These are phyloP conservation scores for Gamarada debralockiae DNA, from an alignment of 495 filamentous ascomycete species.

Conservation along the genomic window DNA sequence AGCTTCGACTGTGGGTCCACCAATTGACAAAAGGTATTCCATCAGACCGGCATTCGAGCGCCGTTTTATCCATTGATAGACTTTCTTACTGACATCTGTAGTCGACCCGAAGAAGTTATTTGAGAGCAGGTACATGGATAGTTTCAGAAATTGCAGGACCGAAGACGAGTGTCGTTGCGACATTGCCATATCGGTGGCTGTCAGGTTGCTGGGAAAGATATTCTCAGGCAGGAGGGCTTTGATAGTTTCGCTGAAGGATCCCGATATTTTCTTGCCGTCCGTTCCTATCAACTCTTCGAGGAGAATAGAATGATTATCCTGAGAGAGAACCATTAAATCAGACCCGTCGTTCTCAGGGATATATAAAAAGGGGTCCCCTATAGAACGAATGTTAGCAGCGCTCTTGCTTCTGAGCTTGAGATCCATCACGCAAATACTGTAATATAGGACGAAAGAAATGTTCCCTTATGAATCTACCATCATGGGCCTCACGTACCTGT, in stretches of 20 bases:
- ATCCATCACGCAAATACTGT: conserved; percentile 5
- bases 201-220: conserved; percentile 1
- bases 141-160: conserved; percentile 4
- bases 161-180: conserved; percentile 1
- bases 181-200: neutral
- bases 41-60: conserved; percentile 1
- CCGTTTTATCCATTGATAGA: conserved; percentile 13
- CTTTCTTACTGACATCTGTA: conserved; percentile 1
- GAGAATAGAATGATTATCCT: neutral
- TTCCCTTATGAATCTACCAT: no score
- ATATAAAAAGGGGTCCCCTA: conserved; percentile 2
- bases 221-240: conserved; percentile 9
- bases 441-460: neutral
- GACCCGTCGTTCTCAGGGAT: conserved; percentile 4
- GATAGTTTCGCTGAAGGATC: conserved; percentile 3
- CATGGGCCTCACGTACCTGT: conserved; percentile 1
- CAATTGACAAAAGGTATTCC: conserved; percentile 12
- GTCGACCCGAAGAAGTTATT: conserved; percentile 11
- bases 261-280: neutral
- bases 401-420: neutral
- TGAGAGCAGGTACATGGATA: conserved; percentile 15
- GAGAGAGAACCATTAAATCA: conserved; percentile 4
- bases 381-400: conserved; percentile 2
- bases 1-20: conserved; percentile 13
- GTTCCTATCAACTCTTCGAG: conserved; percentile 2